A percentile compares a stretch with the other conserved stretches of the same genome.
These are phyloP conservation scores for Brassica cretica DNA, from an alignment of 345 rosid species.

Conservation along the genomic window DNA sequence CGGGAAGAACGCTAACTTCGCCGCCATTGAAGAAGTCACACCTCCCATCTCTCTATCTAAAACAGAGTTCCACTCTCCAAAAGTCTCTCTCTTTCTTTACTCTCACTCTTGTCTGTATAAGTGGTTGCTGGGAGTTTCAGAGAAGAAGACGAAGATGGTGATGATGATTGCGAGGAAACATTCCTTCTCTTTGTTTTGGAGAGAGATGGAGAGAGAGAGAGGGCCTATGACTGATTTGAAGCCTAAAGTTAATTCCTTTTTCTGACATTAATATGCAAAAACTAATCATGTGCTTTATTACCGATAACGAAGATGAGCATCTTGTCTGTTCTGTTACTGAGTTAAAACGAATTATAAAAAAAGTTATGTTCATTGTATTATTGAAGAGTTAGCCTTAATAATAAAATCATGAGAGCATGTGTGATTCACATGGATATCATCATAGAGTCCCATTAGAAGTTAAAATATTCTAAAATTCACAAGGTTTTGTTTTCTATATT, in stretches of 20 bases:
- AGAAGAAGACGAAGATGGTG: constrained; percentile 35
- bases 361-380: background rate
- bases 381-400: background rate
- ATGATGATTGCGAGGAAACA: constrained; percentile 32
- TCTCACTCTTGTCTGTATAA: background rate
- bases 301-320: background rate
- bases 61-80: background rate
- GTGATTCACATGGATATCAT: constrained; percentile 37
- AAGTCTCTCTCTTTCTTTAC: background rate
- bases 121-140: constrained; percentile 33
- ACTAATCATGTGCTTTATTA: background rate
- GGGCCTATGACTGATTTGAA: constrained; percentile 5
- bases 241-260: background rate
- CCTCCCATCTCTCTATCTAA: constrained; percentile 57
- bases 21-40: constrained; percentile 95
- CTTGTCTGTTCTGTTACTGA: background rate
- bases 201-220: constrained; percentile 5
- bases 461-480: background rate
- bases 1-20: constrained; percentile 90
- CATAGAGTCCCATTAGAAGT: constrained; percentile 30
- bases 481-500: background rate
- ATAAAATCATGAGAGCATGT: constrained; percentile 33
- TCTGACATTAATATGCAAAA: background rate
- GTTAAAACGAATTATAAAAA: background rate
- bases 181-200: constrained; percentile 23